phyloP scores from a whole-genome alignment of 2,329 filamentous ascomycete genomes.

The Sphaerulina musiva region DNA sequence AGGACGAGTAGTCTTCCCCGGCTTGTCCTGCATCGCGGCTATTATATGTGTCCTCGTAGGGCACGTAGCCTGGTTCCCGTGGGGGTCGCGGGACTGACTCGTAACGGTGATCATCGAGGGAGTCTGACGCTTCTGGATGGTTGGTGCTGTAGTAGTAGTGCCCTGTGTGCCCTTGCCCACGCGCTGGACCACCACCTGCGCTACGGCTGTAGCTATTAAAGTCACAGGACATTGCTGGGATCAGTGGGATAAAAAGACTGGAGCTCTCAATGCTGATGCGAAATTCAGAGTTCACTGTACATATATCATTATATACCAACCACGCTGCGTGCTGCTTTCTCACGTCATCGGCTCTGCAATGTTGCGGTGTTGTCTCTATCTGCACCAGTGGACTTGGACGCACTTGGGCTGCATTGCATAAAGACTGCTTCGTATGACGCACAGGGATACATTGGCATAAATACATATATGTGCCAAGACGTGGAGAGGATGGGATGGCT shows the following conservation, averaged over 20 bases:
- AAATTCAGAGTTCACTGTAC: not conserved
- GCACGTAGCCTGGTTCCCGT: conserved; percentile 11
- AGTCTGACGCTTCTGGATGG: conserved; percentile 1
- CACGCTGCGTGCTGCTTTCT: not conserved
- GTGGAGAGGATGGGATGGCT: not conserved
- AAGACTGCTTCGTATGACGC: not conserved
- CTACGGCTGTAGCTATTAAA: not conserved
- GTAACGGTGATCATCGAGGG: conserved; percentile 8
- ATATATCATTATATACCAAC: conserved; percentile 1
- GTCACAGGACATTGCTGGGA: not conserved
- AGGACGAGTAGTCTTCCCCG: conserved; percentile 3
- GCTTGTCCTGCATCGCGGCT: not conserved
- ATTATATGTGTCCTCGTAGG: conserved; percentile 11
- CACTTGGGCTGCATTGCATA: not conserved
- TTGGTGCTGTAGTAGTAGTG: not conserved
- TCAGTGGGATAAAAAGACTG: not conserved
- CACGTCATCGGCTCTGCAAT: conserved; percentile 3
- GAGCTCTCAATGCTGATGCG: too few relatives aligned
- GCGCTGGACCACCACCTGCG: conserved; percentile 2
- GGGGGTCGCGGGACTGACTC: conserved; percentile 7
- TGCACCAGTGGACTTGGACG: not conserved
- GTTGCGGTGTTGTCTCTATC: not conserved
- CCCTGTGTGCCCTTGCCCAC: conserved; percentile 11
- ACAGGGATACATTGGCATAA: not conserved
- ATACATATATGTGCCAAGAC: not conserved